Evolutionary conservation across 1,139 yeast species (phyloP).

Genomic region (Saccharomycopsis hybrid): DNA sequence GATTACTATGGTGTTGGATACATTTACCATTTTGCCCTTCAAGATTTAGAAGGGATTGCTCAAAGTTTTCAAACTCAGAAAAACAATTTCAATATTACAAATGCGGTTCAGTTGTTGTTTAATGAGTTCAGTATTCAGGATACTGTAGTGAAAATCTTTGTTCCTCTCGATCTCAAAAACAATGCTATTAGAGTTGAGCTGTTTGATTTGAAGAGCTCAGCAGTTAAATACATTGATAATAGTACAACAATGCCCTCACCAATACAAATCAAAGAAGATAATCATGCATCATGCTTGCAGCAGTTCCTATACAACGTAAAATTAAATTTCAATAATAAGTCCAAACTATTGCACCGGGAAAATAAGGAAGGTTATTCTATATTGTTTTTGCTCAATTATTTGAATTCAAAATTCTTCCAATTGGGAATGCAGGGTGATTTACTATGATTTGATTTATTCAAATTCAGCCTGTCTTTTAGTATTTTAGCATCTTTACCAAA

Average conservation of each 20-base stretch:
- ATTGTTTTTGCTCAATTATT: slow-evolving; percentile 4
- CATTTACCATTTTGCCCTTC: slow-evolving; percentile 1
- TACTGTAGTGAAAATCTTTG: neutral
- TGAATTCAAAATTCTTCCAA: slow-evolving; percentile 6
- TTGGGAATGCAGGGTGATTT: slow-evolving; percentile 8
- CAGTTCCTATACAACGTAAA: slow-evolving; percentile 4
- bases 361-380: neutral
- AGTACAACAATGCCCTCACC: no score
- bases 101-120: neutral
- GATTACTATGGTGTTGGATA: slow-evolving; percentile 1
- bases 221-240: no score
- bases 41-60: no score
- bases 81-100: slow-evolving; percentile 2
- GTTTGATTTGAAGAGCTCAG: no score
- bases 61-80: no score
- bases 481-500: no score
- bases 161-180: slow-evolving; percentile 7
- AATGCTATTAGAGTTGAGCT: neutral
- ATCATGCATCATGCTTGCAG: neutral
- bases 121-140: neutral
- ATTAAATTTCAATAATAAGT: slow-evolving; percentile 3
- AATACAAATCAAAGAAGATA: no score
- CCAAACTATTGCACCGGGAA: neutral
- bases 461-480: no score
- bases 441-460: no score